Evolutionary conservation across 2,329 filamentous ascomycete genomes (phyloP), one percentile per base, ranked within the genome.

Genomic region (Fusarium nygamai): DNA sequence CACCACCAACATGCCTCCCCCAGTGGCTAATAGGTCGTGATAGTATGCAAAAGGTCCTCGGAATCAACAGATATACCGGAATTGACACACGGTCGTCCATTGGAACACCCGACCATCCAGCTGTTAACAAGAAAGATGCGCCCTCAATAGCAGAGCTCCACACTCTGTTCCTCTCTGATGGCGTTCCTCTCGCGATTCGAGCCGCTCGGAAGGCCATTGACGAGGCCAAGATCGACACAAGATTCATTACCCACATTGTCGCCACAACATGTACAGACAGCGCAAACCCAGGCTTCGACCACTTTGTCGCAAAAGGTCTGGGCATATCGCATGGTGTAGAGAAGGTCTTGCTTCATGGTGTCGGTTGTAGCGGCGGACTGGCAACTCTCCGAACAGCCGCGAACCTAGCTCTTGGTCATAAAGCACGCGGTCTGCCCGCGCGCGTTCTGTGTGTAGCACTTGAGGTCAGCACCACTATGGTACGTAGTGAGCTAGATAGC

Each of bases 191-290:
- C 4, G 89, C 90, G 12, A 83, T 91, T 11, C 81, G 80, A 16
- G 90, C 90, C 5, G 84, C 88, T 29, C 83, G 84, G 33, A 89
- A 89, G 78, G 90, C 89, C 10, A 83, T 91, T 16, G 81, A 83
- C 13, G 89, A 91, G 78, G 88, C 89, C 10, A 83, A 84, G 22
- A 79, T 91, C 47, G 84, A 86, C 47, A 78, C 86, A 1, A 78
- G 78, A 7, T 83, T 90, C 59, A 90, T 93, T 71, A 93, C 91
- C 7, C 91, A 93, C 76, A 85, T 92, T 46, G 90, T 93, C 14
- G 88, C 90, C 31, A 92, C 90, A 1, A 92, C 91, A 10, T 93
- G 91, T 79, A 93, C 91, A 14, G 89, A 93, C 78, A 92, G 90
- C 72, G 90, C 90, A 22, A 93, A 92, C 78, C 91, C 91, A 0